Percentiles rank a stretch among this genome's conserved stretches.
Evolutionary conservation across 192 early-diverging fungal genomes (phyloP).

Genomic region (Coemansia javaensis): DNA sequence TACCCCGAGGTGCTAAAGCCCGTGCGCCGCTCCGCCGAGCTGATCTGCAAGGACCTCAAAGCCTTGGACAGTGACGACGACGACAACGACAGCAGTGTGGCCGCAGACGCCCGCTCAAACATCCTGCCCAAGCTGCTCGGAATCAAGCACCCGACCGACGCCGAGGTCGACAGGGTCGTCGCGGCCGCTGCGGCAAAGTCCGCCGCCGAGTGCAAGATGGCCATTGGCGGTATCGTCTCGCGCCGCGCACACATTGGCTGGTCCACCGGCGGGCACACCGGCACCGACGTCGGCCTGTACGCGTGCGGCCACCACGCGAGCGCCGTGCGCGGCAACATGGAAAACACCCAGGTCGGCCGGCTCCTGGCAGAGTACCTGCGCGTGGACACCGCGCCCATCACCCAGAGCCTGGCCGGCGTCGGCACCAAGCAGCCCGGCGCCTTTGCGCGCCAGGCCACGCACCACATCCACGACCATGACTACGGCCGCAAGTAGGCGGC

Average conservation of each 20-base stretch:
- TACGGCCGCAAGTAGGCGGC: too few relatives aligned
- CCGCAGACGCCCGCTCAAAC: too few relatives aligned
- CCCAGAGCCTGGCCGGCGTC: conserved; percentile 25
- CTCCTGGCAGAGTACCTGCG: conserved; percentile 54
- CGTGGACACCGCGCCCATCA: conserved; percentile 51
- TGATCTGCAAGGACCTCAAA: conserved; percentile 9
- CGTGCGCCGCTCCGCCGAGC: conserved; percentile 32
- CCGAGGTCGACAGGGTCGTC: conserved; percentile 10
- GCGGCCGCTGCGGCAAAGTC: background rate
- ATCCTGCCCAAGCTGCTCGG: conserved; percentile 30
- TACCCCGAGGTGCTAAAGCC: conserved; percentile 24
- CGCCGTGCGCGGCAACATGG: conserved; percentile 56
- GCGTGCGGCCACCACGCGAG: conserved; percentile 50
- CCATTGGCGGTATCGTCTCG: conserved; percentile 23
- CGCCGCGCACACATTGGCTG: conserved; percentile 47
- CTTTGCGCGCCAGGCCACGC: background rate
- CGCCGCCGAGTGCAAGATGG: conserved; percentile 9
- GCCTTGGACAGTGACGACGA: background rate
- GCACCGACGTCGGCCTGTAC: conserved; percentile 82
- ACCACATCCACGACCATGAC: background rate
- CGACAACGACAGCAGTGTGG: background rate
- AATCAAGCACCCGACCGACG: conserved; percentile 20
- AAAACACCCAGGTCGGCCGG: conserved; percentile 64
- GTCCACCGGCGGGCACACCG: conserved; percentile 90
- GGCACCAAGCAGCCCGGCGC: background rate